Evolutionary conservation across 257 asterid species (phyloP), one percentile per base, ranked within the genome.

Genomic region (Cordia subcordata): DNA sequence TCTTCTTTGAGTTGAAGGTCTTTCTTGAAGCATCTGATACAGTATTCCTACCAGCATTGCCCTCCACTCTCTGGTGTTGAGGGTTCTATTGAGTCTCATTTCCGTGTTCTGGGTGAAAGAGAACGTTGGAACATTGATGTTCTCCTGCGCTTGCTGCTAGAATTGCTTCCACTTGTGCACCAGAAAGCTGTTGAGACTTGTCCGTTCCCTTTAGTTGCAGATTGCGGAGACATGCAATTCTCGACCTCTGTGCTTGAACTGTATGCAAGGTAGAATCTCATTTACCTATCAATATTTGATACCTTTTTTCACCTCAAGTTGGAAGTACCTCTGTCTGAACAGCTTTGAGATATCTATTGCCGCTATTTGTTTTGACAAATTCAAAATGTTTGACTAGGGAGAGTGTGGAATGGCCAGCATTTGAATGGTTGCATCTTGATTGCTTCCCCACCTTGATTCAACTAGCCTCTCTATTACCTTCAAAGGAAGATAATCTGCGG

Each of bases 31-130:
- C 57, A 63, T 70, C 75, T 82, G 62, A 74, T 61, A 63, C 56
- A 58, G 58, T n/a, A 64, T 53, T 72, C 58, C 79, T n/a, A 61
- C 65, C 97, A 93, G 97, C 90, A 76, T 8, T 86, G 96, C 67
- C 94, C 90, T 23, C 95, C 99, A 60, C 92, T 93, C 72, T 89
- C 99, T 44, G 99, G 99, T 61, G 97, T 93, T 68, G 99, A 93
- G 80, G 90, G 92, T 77, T 93, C 99, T 67, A 67, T 85, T 9
- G 99, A 93, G 86, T 86, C 96, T 14, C 86, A 93, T 75, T 88
- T 93, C 71, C 99, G 82, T 74, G 94, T 79, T 60, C 81, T 93
- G 70, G 99, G 96, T 70, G 99, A 89, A 79, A 77, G 97, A 77
- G 99, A 93, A 73, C 96, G 94, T 60, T 89, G 99, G 99, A 85